A percentile compares a stretch with the other conserved stretches of the same genome.
These are phyloP conservation scores for Gynandropsis gynandra DNA, from an alignment of 345 rosid species.

Conservation along the genomic window DNA sequence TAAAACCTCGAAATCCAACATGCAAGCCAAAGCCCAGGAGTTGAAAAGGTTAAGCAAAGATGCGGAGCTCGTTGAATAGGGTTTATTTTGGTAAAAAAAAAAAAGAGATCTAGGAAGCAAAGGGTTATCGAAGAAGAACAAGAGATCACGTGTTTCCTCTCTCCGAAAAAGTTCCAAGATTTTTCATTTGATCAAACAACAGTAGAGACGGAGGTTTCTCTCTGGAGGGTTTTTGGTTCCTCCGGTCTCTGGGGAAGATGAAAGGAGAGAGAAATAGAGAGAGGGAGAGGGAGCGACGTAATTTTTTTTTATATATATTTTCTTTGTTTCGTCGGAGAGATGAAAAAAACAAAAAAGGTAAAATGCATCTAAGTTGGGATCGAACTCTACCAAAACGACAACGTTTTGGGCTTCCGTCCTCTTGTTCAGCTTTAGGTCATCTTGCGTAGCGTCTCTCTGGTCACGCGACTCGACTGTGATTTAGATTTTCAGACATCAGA, in stretches of 20 bases:
- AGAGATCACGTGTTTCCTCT: constrained; percentile 20
- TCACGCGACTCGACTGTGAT: constrained; percentile 18
- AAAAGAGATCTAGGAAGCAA: neutral
- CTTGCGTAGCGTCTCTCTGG: constrained; percentile 16
- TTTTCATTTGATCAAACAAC: neutral
- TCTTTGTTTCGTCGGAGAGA: too few relatives aligned
- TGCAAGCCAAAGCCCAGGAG: constrained; percentile 20
- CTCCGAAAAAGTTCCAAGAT: neutral
- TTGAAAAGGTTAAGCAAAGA: neutral
- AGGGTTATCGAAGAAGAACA: neutral
- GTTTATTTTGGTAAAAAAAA: neutral
- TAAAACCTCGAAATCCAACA: constrained; percentile 21
- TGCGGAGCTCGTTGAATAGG: constrained; percentile 8
- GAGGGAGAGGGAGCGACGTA: too few relatives aligned
- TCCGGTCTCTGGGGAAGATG: too few relatives aligned
- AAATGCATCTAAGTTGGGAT: too few relatives aligned
- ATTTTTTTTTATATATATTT: too few relatives aligned
- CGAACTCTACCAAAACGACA: neutral
- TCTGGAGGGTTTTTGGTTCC: too few relatives aligned
- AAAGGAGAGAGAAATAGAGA: too few relatives aligned
- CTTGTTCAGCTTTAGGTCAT: constrained; percentile 24
- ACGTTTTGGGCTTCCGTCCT: constrained; percentile 17
- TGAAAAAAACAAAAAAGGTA: too few relatives aligned
- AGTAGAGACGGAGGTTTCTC: too few relatives aligned
- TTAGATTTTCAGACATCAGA: constrained; percentile 16